These are phyloP conservation scores for Aspergillus funiculosus DNA, from an alignment of 495 filamentous ascomycete genomes.

Conservation along the genomic window DNA sequence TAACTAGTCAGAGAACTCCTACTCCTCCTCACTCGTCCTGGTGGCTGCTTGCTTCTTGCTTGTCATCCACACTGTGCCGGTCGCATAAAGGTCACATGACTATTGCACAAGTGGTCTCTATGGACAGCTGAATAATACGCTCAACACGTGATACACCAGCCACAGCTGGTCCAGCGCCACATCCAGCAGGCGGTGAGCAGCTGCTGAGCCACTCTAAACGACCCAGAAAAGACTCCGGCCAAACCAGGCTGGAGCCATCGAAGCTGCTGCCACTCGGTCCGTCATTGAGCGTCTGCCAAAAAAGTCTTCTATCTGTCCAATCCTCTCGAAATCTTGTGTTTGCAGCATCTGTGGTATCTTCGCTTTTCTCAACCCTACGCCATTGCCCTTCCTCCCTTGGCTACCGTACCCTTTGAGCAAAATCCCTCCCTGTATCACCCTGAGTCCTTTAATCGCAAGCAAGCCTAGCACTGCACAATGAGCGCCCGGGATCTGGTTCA, in stretches of 20 bases:
- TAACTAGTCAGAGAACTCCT: too few species aligned
- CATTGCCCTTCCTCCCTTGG: too few species aligned
- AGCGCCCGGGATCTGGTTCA: constrained; percentile 75
- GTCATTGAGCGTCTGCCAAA: constrained; percentile 7
- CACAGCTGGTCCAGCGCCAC: constrained; percentile 7
- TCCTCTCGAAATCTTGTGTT: too few species aligned
- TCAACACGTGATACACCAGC: neutral
- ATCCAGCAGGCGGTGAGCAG: constrained; percentile 8
- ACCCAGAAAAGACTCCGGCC: constrained; percentile 10
- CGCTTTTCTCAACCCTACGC: too few species aligned
- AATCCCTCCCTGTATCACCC: neutral
- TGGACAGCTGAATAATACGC: neutral
- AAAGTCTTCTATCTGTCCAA: neutral
- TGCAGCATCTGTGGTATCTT: too few species aligned
- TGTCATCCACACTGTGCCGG: too few species aligned
- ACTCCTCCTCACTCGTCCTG: too few species aligned
- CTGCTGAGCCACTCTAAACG: constrained; percentile 6
- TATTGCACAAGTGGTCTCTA: too few species aligned
- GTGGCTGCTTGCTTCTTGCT: too few species aligned
- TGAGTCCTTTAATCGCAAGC: constrained; percentile 11
- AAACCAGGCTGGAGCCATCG: constrained; percentile 3
- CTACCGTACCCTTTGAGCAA: constrained; percentile 3
- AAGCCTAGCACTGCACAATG: constrained; percentile 45
- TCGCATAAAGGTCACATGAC: too few species aligned
- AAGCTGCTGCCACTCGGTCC: constrained; percentile 1